These are phyloP conservation scores for Fusarium citri DNA, from an alignment of 2,329 filamentous ascomycete genomes.

Conservation along the genomic window DNA sequence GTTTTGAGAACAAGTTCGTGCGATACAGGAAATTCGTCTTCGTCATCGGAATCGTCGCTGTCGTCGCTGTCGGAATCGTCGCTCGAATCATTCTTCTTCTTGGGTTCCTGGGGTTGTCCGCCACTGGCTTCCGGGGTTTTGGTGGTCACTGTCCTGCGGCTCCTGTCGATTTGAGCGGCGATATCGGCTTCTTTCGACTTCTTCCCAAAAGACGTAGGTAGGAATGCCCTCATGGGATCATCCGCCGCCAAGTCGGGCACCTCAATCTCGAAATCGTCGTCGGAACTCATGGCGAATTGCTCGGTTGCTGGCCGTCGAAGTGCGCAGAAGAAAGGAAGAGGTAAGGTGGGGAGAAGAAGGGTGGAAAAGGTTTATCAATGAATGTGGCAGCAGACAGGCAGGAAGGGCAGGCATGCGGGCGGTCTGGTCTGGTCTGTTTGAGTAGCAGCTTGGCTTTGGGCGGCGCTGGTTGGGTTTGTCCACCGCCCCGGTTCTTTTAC, in stretches of 20 bases:
- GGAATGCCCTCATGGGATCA: constrained; percentile 79
- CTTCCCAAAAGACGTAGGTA: constrained; percentile 89
- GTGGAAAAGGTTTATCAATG: constrained; percentile 36
- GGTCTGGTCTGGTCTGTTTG: constrained; percentile 31
- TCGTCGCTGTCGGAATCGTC: constrained; percentile 61
- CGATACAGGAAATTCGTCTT: constrained; percentile 90
- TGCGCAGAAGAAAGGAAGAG: constrained; percentile 25
- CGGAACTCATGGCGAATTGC: constrained; percentile 64
- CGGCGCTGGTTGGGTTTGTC: constrained; percentile 39
- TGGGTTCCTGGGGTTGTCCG: constrained; percentile 29
- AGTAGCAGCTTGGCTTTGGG: constrained; percentile 29
- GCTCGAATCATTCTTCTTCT: constrained; percentile 58
- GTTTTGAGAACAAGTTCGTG: constrained; percentile 95
- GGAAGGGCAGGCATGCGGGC: constrained; percentile 18
- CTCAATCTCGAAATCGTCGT: constrained; percentile 70
- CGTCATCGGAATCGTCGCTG: constrained; percentile 73
- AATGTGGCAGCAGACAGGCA: constrained; percentile 24
- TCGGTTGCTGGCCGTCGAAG: constrained; percentile 24
- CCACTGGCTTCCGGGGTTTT: constrained; percentile 26
- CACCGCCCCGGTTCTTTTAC: constrained; percentile 48
- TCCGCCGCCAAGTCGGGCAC: constrained; percentile 66
- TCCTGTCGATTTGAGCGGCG: constrained; percentile 82
- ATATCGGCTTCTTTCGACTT: constrained; percentile 79
- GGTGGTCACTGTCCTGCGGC: constrained; percentile 67
- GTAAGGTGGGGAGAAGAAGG: constrained; percentile 32